Evolutionary conservation across 2,329 filamentous ascomycete genomes (phyloP), one percentile per base, ranked within the genome.

Genomic region (Monosporascus sp.): DNA sequence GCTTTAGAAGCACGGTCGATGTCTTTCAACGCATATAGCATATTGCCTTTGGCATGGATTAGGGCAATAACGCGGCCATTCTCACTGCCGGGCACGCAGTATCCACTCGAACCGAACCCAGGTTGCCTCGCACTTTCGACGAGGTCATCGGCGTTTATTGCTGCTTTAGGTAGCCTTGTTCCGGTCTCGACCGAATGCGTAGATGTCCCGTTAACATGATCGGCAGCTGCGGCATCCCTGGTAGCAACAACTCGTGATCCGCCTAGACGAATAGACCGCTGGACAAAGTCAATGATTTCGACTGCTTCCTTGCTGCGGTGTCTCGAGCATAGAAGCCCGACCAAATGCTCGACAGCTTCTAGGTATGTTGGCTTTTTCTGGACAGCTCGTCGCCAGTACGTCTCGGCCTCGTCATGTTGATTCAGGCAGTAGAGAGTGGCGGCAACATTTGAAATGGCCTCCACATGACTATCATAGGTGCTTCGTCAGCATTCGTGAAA

Each of bases 31-130:
- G 89, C 85, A 71, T 99, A 99, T 2, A 97, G 78, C 87, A 97
- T 95, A 58, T 97, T 97, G n/a, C 93, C 94, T 70, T 97, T 99
- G 20, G 93, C 92, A 71, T 99, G 94, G 41, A 97, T 85, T 17
- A 99, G 79, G n/a, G 91, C 89, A 45, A 99, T 80, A 64, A 99
- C 90, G 55, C 94, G 84, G 8, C 93, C 94, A 67, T 97, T 97
- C 61, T 99, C 94, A 44, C 81, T 84, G 2, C 87, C 91, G 5
- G 91, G 82, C 44, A 99, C 86, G 15, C 85, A 82, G 69, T 96
- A 97, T 17, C 91, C 92, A 68, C 89, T 94, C 4, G 86, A 87
- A 1, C 85, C 88, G 65, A 88, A 91, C 0, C 87, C 65, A 17
- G 61, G 55, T n/a, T 57, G 57, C 45, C 52, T 52, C 15, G 35